A percentile compares a stretch with the other conserved stretches of the same genome.
These are phyloP conservation scores for Rosa hybrid DNA, from an alignment of 331 rosid genomes.

Conservation along the genomic window DNA sequence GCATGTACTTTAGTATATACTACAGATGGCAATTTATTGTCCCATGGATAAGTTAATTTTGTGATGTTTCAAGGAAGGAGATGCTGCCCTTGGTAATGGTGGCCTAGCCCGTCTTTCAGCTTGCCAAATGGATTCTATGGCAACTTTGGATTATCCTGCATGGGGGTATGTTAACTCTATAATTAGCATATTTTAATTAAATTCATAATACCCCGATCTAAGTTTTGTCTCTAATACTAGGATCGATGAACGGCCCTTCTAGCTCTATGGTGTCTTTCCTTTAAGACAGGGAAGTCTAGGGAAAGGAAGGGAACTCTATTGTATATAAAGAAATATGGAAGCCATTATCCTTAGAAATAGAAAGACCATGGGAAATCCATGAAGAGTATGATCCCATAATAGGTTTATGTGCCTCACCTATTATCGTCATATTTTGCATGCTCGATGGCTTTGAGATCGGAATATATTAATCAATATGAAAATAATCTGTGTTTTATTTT, in stretches of 20 bases:
- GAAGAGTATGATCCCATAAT: background rate
- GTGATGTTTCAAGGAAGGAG: constrained; percentile 63
- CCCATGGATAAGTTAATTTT: background rate
- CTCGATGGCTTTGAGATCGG: background rate
- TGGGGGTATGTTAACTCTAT: constrained; percentile 63
- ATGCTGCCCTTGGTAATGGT: constrained; percentile 81
- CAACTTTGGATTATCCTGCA: constrained; percentile 81
- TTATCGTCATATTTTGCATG: background rate
- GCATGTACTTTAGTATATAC: background rate
- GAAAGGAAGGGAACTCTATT: background rate
- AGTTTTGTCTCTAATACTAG: constrained; percentile 8
- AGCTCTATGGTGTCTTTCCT: constrained; percentile 1
- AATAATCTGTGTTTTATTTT: background rate
- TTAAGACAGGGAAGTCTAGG: constrained; percentile 8
- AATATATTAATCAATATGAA: background rate
- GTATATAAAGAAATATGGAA: background rate
- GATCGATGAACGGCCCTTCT: background rate
- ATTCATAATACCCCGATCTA: background rate
- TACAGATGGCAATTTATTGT: background rate
- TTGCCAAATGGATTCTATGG: constrained; percentile 80
- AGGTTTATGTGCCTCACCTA: background rate
- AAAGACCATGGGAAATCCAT: background rate
- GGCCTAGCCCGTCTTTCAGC: constrained; percentile 88
- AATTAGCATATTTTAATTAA: background rate
- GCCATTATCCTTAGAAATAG: background rate